Percentiles rank a stretch among this genome's conserved stretches.
phyloP scores from a whole-genome alignment of 78 protist genomes.

The Tieghemostelium lacteum region DNA sequence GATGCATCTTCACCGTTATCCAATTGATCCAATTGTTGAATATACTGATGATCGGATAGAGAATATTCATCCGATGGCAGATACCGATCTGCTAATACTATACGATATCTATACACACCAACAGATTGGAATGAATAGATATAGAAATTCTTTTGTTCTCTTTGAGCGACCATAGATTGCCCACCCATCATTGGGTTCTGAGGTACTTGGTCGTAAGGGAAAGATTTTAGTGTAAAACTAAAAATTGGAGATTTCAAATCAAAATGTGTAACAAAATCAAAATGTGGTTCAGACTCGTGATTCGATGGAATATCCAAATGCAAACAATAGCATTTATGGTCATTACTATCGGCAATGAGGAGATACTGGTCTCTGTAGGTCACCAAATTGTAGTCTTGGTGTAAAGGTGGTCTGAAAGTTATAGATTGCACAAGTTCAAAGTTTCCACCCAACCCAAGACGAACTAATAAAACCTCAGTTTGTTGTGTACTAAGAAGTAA shows the following conservation, averaged over 20 bases:
- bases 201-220: too few relatives aligned
- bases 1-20: neutral
- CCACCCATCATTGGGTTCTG: neutral
- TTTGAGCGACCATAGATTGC: neutral
- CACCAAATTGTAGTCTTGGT: neutral
- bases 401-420: neutral
- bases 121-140: conserved; percentile 14
- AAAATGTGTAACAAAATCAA: conserved; percentile 29
- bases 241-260: conserved; percentile 55
- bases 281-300: neutral
- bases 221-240: conserved; percentile 27
- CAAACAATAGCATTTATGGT: conserved; percentile 22
- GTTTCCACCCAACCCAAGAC: neutral
- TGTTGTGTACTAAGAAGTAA: neutral
- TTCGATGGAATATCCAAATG: neutral
- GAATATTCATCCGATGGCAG: neutral
- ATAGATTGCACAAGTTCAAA: conserved; percentile 4
- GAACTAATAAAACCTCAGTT: conserved; percentile 6
- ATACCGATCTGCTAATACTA: neutral
- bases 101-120: conserved; percentile 7
- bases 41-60: neutral
- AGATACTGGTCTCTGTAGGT: conserved; percentile 11
- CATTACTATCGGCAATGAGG: neutral
- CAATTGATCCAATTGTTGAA: neutral
- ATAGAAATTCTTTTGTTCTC: conserved; percentile 31